These are phyloP conservation scores for Lentinula sp. DNA, from an alignment of 768 basidiomycete species.

Conservation along the genomic window DNA sequence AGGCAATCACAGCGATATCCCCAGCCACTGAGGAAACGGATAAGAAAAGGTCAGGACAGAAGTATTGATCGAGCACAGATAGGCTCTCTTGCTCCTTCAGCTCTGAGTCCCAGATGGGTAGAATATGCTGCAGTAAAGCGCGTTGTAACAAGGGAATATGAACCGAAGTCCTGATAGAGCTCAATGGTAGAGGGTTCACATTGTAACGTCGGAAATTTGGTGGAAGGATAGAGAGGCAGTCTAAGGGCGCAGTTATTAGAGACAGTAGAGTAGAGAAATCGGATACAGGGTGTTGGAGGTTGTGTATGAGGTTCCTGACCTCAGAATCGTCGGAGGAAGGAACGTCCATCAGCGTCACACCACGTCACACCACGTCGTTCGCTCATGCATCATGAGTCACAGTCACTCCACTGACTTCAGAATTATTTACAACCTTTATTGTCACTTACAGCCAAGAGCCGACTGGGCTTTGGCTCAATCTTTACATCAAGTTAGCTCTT, in stretches of 20 bases:
- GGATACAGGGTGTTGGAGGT: constrained; percentile 39
- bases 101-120: constrained; percentile 61
- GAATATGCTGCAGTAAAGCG: constrained; percentile 52
- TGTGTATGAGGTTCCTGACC: constrained; percentile 34
- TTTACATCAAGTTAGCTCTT: neutral
- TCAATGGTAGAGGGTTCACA: constrained; percentile 26
- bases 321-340: constrained; percentile 7
- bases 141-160: constrained; percentile 58
- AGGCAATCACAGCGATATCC: constrained; percentile 51
- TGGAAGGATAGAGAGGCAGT: constrained; percentile 50
- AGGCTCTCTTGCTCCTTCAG: constrained; percentile 44
- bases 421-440: no score
- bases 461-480: neutral
- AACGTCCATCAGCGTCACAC: neutral
- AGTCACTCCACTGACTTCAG: neutral
- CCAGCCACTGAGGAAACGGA: constrained; percentile 45
- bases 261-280: constrained; percentile 46
- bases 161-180: constrained; percentile 26
- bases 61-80: constrained; percentile 57
- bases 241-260: constrained; percentile 56
- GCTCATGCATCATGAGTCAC: neutral
- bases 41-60: constrained; percentile 60
- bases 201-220: constrained; percentile 45
- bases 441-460: neutral
- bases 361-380: neutral